Evolutionary conservation across 2,329 filamentous ascomycete species (phyloP).

Genomic region (Pyricularia sp.): DNA sequence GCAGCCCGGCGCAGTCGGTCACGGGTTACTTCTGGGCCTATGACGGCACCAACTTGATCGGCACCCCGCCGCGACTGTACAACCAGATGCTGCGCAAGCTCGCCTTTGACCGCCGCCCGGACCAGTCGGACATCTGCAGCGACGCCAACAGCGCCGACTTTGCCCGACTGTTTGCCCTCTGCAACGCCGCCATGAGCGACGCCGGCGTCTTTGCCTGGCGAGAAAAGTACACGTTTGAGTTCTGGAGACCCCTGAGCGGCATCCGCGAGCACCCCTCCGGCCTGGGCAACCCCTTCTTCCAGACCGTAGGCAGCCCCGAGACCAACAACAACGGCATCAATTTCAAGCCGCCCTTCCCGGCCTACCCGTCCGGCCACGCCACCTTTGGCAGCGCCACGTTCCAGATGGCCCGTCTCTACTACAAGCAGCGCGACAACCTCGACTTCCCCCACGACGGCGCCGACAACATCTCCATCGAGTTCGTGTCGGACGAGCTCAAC

Average conservation of each 20-base stretch:
- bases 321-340: slow-evolving; percentile 7
- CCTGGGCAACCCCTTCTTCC: slow-evolving; percentile 8
- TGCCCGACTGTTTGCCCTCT: slow-evolving; percentile 13
- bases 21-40: slow-evolving; percentile 7
- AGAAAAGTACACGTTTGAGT: slow-evolving; percentile 8
- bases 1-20: slow-evolving; percentile 5
- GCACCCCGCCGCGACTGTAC: slow-evolving; percentile 8
- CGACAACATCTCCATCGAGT: slow-evolving; percentile 6
- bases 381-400: slow-evolving; percentile 7
- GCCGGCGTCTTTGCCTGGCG: slow-evolving; percentile 8
- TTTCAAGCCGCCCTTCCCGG: slow-evolving; percentile 8
- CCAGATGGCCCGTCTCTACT: slow-evolving; percentile 8
- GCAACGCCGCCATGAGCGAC: slow-evolving; percentile 7
- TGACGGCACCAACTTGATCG: slow-evolving; percentile 7
- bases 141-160: slow-evolving; percentile 15
- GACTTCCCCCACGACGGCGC: slow-evolving; percentile 6
- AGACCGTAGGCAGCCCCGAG: slow-evolving; percentile 7
- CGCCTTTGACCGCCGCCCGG: slow-evolving; percentile 6
- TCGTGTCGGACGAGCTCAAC: slow-evolving; percentile 9
- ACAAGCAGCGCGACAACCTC: slow-evolving; percentile 6
- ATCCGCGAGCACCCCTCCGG: slow-evolving; percentile 9
- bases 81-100: slow-evolving; percentile 9
- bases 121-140: slow-evolving; percentile 3
- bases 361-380: slow-evolving; percentile 8
- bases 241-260: slow-evolving; percentile 7